Conservation (phyloP, 2,329 filamentous ascomycete species). For the Bipolaris cookei region DNA sequence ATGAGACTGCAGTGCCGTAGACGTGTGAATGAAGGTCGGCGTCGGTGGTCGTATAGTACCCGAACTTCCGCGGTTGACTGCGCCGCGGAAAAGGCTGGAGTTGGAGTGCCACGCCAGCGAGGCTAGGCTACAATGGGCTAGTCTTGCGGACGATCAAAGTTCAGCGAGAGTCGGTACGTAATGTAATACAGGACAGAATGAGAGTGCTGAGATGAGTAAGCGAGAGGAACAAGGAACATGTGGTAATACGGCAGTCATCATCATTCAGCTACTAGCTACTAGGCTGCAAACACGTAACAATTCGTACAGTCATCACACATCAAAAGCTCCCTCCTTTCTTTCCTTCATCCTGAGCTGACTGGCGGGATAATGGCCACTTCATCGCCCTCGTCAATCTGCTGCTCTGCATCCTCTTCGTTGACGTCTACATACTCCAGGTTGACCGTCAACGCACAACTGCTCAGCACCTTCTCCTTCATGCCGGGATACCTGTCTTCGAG, state of each 20-base stretch:
- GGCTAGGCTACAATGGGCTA: not conserved
- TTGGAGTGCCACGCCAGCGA: not conserved
- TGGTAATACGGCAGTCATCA: not conserved
- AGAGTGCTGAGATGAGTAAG: not conserved
- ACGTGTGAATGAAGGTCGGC: slow-evolving; percentile 21
- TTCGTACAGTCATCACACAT: not conserved
- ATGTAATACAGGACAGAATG: not conserved
- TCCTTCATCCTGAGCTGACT: slow-evolving; percentile 72
- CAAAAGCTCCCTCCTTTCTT: not conserved
- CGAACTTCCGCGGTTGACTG: slow-evolving; percentile 14
- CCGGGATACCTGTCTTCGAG: slow-evolving; percentile 75
- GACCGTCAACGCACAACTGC: slow-evolving; percentile 76
- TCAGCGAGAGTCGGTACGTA: not conserved
- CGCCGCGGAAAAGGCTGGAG: slow-evolving; percentile 5
- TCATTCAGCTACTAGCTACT: not conserved
- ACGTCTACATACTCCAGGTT: slow-evolving; percentile 83
- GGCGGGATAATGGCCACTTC: slow-evolving; percentile 89
- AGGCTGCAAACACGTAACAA: not conserved
- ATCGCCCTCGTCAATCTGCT: slow-evolving; percentile 72
- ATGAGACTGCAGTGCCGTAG: slow-evolving; percentile 20
- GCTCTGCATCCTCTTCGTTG: slow-evolving; percentile 57
- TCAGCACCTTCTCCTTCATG: slow-evolving; percentile 71
- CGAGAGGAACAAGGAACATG: not conserved
- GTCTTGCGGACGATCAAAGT: not conserved
- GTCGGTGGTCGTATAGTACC: slow-evolving; percentile 26